These are phyloP conservation scores for Silene conica DNA, from an alignment of 148 eudicot genomes.

Conservation along the genomic window DNA sequence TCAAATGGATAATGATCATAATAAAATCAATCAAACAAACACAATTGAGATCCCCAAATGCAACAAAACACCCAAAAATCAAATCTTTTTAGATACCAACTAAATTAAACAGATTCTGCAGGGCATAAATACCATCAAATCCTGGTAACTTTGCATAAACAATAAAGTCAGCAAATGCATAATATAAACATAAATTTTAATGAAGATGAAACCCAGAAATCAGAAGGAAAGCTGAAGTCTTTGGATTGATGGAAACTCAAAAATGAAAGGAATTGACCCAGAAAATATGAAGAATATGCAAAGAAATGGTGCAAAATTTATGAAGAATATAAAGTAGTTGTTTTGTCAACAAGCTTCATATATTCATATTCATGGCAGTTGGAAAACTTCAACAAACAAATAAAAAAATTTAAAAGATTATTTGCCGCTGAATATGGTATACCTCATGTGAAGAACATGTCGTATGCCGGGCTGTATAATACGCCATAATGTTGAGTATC, in stretches of 20 bases:
- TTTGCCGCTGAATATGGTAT: conserved; percentile 13
- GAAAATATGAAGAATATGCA: conserved; percentile 9
- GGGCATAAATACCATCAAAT: conserved; percentile 15
- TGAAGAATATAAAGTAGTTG: conserved; percentile 1
- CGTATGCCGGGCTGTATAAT: background rate
- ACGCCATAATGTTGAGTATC: too few relatives aligned
- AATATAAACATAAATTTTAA: background rate
- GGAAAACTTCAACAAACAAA: conserved; percentile 12
- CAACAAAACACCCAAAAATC: conserved; percentile 7
- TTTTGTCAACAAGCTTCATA: background rate
- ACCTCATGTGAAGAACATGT: conserved; percentile 3
- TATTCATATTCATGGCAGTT: background rate
- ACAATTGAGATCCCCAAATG: conserved; percentile 5
- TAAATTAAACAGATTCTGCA: conserved; percentile 11
- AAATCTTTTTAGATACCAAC: conserved; percentile 20
- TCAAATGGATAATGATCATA: background rate
- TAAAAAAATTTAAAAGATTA: background rate
- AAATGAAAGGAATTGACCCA: background rate
- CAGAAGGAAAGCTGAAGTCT: background rate
- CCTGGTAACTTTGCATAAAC: background rate
- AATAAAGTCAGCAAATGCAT: background rate
- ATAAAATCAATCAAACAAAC: background rate
- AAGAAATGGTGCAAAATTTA: background rate
- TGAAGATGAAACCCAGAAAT: background rate
- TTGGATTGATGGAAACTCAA: conserved; percentile 2